A percentile compares a stretch with the other conserved stretches of the same genome.
phyloP scores from a whole-genome alignment of 768 basidiomycete genomes.

The Kwoniella sp. region DNA sequence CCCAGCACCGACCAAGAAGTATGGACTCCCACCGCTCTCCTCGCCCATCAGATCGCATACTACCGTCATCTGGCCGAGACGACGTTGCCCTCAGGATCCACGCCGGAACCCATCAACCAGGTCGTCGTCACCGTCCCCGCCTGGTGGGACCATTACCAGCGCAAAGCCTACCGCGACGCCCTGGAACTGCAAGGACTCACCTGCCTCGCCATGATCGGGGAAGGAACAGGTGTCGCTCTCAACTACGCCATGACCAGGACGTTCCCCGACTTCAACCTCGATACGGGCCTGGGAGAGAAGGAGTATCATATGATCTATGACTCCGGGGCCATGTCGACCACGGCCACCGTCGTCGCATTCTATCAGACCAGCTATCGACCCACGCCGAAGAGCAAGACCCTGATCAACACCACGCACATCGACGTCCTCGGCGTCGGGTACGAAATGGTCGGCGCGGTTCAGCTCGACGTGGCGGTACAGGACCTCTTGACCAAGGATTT shows the following conservation, averaged over 20 bases:
- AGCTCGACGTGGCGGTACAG: conserved; percentile 75
- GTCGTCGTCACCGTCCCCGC: conserved; percentile 85
- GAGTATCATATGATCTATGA: conserved; percentile 80
- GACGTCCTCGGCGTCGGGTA: conserved; percentile 76
- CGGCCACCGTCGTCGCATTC: conserved; percentile 49
- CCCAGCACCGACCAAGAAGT: conserved; percentile 43
- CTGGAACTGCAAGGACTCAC: conserved; percentile 84
- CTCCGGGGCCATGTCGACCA: conserved; percentile 66
- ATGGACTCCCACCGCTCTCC: conserved; percentile 82
- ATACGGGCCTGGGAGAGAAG: conserved; percentile 55
- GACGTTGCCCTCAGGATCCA: conserved; percentile 51
- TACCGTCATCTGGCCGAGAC: conserved; percentile 81
- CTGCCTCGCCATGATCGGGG: conserved; percentile 78
- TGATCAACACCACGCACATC: conserved; percentile 61
- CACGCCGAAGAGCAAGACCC: conserved; percentile 48
- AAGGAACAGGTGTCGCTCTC: conserved; percentile 76
- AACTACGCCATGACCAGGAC: conserved; percentile 97
- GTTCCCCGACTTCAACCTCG: conserved; percentile 57
- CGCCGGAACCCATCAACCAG: conserved; percentile 70
- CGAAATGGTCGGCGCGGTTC: conserved; percentile 74
- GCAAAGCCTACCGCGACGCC: conserved; percentile 86
- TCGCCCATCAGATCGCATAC: conserved; percentile 90
- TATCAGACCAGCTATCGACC: conserved; percentile 42
- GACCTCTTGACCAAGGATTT: conserved; percentile 75
- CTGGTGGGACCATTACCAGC: conserved; percentile 83